Conservation (phyloP, 371 early-diverging fungal species). For the Circinella minor region DNA sequence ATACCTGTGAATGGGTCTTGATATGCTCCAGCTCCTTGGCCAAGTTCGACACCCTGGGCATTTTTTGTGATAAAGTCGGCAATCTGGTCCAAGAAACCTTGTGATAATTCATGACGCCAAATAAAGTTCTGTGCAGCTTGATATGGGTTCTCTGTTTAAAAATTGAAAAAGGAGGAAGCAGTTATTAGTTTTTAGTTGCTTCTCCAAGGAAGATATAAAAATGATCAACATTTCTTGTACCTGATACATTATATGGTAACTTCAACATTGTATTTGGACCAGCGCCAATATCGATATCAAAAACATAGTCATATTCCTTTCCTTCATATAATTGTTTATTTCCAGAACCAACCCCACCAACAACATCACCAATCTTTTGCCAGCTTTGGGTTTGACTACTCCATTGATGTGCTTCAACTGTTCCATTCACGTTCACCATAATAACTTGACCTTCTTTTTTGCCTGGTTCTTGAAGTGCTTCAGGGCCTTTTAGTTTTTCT, state of each 20-base stretch:
- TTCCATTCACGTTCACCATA: constrained; percentile 80
- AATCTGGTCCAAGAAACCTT: constrained; percentile 88
- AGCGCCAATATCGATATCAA: constrained; percentile 91
- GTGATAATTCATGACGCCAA: constrained; percentile 75
- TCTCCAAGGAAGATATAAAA: not conserved
- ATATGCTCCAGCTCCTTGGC: constrained; percentile 34
- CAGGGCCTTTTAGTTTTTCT: constrained; percentile 79
- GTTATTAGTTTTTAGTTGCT: not conserved
- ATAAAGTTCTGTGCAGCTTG: constrained; percentile 93
- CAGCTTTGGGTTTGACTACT: constrained; percentile 65
- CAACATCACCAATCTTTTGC: constrained; percentile 95
- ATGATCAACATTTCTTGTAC: constrained; percentile 31
- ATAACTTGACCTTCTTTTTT: constrained; percentile 85
- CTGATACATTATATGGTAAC: constrained; percentile 89
- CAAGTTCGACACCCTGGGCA: constrained; percentile 67
- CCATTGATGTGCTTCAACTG: constrained; percentile 92
- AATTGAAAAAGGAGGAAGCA: not conserved
- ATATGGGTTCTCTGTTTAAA: constrained; percentile 85
- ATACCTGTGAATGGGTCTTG: constrained; percentile 77
- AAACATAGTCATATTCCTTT: constrained; percentile 96
- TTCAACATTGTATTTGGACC: constrained; percentile 84
- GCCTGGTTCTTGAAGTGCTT: constrained; percentile 77
- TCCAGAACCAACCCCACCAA: constrained; percentile 82
- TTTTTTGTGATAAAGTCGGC: constrained; percentile 94
- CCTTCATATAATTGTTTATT: constrained; percentile 84